Evolutionary conservation across 2,329 filamentous ascomycete species (phyloP).

Genomic region (Hymenoscyphus repandus): DNA sequence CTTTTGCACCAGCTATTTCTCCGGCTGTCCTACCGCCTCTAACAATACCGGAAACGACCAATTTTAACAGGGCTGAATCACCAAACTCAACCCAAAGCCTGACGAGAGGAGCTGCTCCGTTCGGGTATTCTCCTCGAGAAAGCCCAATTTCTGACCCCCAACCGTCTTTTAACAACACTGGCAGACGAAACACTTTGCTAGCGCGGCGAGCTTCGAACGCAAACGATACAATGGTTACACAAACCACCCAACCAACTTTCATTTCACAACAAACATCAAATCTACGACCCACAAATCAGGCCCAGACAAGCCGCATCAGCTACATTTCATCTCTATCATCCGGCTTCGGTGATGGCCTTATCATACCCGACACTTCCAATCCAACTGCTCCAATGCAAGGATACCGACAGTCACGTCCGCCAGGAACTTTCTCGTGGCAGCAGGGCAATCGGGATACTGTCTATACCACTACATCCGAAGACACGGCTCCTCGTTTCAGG

Average conservation of each 20-base stretch:
- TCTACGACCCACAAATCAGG: slow-evolving; percentile 20
- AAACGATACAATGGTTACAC: slow-evolving; percentile 9
- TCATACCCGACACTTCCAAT: slow-evolving; percentile 34
- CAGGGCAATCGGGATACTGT: slow-evolving; percentile 28
- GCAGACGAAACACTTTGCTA: slow-evolving; percentile 5
- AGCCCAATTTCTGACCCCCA: slow-evolving; percentile 9
- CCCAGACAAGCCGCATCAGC: slow-evolving; percentile 24
- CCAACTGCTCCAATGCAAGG: slow-evolving; percentile 15
- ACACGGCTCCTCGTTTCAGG: slow-evolving; percentile 46
- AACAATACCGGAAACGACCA: slow-evolving; percentile 12
- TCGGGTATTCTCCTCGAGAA: slow-evolving; percentile 13
- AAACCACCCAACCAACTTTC: slow-evolving; percentile 13
- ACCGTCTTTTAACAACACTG: slow-evolving; percentile 11
- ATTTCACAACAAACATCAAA: slow-evolving; percentile 15
- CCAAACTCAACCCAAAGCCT: slow-evolving; percentile 10
- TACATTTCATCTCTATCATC: slow-evolving; percentile 58
- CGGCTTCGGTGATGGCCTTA: slow-evolving; percentile 58
- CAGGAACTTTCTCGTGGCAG: slow-evolving; percentile 29
- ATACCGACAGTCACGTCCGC: slow-evolving; percentile 18
- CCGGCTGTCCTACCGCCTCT: slow-evolving; percentile 7
- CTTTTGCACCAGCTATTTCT: slow-evolving; percentile 13
- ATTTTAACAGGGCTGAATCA: slow-evolving; percentile 10
- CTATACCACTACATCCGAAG: slow-evolving; percentile 28
- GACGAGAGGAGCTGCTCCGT: slow-evolving; percentile 12
- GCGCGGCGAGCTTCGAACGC: slow-evolving; percentile 9